A percentile compares a stretch with the other conserved stretches of the same genome.
phyloP scores from a whole-genome alignment of 495 filamentous ascomycete species.

The Opeltia flavorubescens region DNA sequence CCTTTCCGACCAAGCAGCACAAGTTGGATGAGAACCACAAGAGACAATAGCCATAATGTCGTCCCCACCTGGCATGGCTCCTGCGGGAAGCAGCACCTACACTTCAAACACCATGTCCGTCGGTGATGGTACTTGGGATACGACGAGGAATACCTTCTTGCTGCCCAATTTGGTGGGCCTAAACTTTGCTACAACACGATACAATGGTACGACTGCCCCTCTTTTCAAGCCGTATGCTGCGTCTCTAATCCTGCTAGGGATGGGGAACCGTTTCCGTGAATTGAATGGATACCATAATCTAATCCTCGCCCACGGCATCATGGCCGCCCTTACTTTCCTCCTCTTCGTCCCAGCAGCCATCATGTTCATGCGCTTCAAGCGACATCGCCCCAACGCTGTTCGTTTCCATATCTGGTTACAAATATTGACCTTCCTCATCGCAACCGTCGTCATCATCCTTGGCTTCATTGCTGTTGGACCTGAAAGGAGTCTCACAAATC shows the following conservation, averaged over 20 bases:
- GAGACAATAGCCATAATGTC: slow-evolving; percentile 23
- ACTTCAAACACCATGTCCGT: slow-evolving; percentile 69
- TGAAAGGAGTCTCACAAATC: slow-evolving; percentile 68
- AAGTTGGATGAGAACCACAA: no score
- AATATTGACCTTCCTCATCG: slow-evolving; percentile 56
- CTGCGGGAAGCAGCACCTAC: slow-evolving; percentile 72
- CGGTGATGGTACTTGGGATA: slow-evolving; percentile 88
- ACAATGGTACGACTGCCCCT: slow-evolving; percentile 54
- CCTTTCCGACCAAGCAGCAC: not conserved
- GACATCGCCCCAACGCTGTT: slow-evolving; percentile 48
- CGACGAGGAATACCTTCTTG: slow-evolving; percentile 68
- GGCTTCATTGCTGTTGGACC: slow-evolving; percentile 72
- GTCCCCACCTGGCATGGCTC: slow-evolving; percentile 41
- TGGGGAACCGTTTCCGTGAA: slow-evolving; percentile 77
- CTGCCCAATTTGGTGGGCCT: slow-evolving; percentile 74
- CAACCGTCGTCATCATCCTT: slow-evolving; percentile 59
- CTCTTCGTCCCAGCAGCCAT: slow-evolving; percentile 68
- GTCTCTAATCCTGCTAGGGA: slow-evolving; percentile 40
- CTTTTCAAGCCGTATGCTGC: slow-evolving; percentile 3
- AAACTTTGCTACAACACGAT: slow-evolving; percentile 88
- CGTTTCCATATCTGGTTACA: slow-evolving; percentile 78
- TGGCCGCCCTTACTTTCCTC: slow-evolving; percentile 81
- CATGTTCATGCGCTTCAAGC: slow-evolving; percentile 63
- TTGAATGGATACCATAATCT: slow-evolving; percentile 63
- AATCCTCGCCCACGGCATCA: slow-evolving; percentile 69